phyloP scores from a whole-genome alignment of 176 grass and related monocot species.

The Zoysia pacifica region DNA sequence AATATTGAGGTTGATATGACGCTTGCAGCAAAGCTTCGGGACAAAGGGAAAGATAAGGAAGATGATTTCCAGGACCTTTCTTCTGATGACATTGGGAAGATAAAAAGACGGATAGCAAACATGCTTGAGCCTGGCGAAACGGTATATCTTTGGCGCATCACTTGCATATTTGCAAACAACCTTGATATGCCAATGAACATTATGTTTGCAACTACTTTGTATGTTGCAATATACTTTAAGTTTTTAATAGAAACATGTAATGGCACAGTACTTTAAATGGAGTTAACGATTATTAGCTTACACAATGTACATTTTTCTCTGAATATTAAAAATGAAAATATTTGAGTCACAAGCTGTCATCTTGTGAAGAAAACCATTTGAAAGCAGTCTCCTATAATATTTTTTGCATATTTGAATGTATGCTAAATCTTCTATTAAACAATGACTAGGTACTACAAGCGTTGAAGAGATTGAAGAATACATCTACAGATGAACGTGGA shows the following conservation, averaged over 20 bases:
- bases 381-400: background rate
- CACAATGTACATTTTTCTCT: background rate
- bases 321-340: background rate
- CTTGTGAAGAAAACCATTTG: background rate
- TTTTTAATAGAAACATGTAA: too few relatives aligned
- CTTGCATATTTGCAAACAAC: constrained; percentile 16
- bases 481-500: constrained; percentile 63
- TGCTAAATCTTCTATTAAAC: constrained; percentile 15
- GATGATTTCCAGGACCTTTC: constrained; percentile 83
- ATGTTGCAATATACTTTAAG: background rate
- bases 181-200: background rate
- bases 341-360: background rate
- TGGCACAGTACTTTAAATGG: background rate
- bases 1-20: constrained; percentile 64
- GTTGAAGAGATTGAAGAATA: constrained; percentile 84
- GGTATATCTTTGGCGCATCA: constrained; percentile 46
- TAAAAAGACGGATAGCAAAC: constrained; percentile 87
- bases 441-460: constrained; percentile 75
- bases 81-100: constrained; percentile 80
- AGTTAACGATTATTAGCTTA: background rate
- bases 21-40: constrained; percentile 50
- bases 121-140: constrained; percentile 85
- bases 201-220: background rate
- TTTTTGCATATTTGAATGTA: constrained; percentile 4
- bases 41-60: constrained; percentile 53